Base-by-base conservation (phyloP, 441 rosid species). In the Theobroma grandiflorum region DNA sequence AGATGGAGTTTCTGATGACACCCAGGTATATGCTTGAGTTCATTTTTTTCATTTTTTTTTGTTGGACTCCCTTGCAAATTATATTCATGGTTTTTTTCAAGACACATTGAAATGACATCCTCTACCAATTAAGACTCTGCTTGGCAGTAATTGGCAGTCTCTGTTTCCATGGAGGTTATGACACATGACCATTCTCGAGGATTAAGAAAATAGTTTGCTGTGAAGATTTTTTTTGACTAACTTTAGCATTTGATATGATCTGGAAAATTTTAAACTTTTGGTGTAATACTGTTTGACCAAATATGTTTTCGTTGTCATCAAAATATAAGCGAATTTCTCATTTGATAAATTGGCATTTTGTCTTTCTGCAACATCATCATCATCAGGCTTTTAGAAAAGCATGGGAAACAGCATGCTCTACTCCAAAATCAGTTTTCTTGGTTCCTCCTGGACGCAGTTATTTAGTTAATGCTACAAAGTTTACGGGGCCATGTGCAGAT, bases 1-100 rank as follows among this genome's bases (percentile, higher is more conserved):
- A 84, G 91, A 97, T 89, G 99, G 97, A 78, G 84, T 89, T 84
- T 88, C 97, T 75, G 99, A 97, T 86, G 99, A 97, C 82, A 94
- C 98, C 8, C 82, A 92, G 98, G 99, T 96, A 55, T 38, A 20
- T 65, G 52, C 67, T 45, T 81, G 64, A 16, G 78, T 31, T 47
- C 50, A 45, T 68, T 66, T 20, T 57, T 62, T 6, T 45, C 53
- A 8, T 6, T 68, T 31, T 26, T 22, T 37, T 4, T 6, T 70
- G 18, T 33, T 22, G 1, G 0, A 61, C 11, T 72, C 76, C 76
- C 49, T 52, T 55, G n/a, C 37, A 37, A 33, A 33, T 49, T 47
- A 20, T n/a, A 50, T 75, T 72, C 70, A 65, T 63, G 49, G 38
- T 40, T 77, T 14, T 66, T 31, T 55, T 49, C 4, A 22, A 40